These are phyloP conservation scores for Nicotiana obtusifolia DNA, from an alignment of 257 asterid genomes.

Conservation along the genomic window DNA sequence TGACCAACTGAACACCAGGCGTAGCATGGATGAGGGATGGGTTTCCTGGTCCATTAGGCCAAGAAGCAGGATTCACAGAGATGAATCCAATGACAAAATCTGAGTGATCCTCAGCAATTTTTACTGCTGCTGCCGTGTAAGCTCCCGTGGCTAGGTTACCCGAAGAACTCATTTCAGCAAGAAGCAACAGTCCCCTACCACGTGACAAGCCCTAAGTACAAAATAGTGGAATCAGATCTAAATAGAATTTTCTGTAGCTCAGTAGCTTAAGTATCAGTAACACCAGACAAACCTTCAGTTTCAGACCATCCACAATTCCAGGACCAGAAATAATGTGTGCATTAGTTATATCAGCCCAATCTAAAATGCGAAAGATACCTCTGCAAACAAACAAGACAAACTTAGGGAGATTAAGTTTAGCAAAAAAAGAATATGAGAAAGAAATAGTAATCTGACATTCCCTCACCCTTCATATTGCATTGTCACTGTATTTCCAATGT, in stretches of 20 bases:
- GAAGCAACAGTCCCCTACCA: constrained; percentile 83
- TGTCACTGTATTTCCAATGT: constrained; percentile 96
- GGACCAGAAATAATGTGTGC: constrained; percentile 99
- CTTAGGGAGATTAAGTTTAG: background rate
- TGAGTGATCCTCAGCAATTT: constrained; percentile 84
- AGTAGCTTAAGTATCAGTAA: background rate
- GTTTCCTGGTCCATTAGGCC: constrained; percentile 79
- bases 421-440: background rate
- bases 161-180: constrained; percentile 97
- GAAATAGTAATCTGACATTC: background rate
- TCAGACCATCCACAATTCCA: constrained; percentile 92
- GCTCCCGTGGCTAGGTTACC: constrained; percentile 92
- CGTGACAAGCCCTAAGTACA: constrained; percentile 63
- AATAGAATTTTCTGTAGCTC: background rate
- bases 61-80: constrained; percentile 88
- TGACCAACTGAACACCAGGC: constrained; percentile 90
- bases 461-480: constrained; percentile 96
- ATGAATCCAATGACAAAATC: constrained; percentile 97
- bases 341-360: constrained; percentile 94
- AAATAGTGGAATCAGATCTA: constrained; percentile 14
- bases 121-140: constrained; percentile 89
- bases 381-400: constrained; percentile 41
- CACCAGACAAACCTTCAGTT: constrained; percentile 55
- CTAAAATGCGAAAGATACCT: constrained; percentile 75
- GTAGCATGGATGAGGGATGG: constrained; percentile 87